These are phyloP conservation scores for Penicillium sp. DNA, from an alignment of 2,329 filamentous ascomycete species.

Conservation along the genomic window DNA sequence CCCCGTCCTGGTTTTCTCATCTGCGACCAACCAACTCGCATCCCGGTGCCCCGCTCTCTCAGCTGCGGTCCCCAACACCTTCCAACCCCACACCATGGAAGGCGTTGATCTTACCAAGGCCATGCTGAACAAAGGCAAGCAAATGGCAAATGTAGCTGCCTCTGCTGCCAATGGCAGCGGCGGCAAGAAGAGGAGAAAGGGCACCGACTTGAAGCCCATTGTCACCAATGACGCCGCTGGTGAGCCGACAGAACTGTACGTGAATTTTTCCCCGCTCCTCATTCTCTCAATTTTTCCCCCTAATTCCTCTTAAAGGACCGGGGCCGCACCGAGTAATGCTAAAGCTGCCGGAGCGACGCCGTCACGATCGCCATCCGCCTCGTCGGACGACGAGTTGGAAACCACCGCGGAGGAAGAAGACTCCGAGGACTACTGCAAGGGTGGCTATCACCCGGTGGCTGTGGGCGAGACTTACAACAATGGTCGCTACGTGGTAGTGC, in stretches of 20 bases:
- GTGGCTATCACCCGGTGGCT: slow-evolving; percentile 91
- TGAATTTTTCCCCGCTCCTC: slow-evolving; percentile 7
- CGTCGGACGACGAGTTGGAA: slow-evolving; percentile 77
- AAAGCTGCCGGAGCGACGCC: slow-evolving; percentile 49
- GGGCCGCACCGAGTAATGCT: slow-evolving; percentile 15
- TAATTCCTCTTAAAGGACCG: slow-evolving; percentile 23
- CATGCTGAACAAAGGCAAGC: slow-evolving; percentile 62
- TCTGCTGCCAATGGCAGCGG: slow-evolving; percentile 51
- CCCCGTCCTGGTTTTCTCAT: slow-evolving; percentile 4
- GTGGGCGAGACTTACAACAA: slow-evolving; percentile 98
- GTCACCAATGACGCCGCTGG: slow-evolving; percentile 55
- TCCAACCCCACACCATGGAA: slow-evolving; percentile 51
- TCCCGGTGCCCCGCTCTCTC: slow-evolving; percentile 25
- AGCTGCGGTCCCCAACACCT: slow-evolving; percentile 12
- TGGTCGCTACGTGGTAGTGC: slow-evolving; percentile 90
- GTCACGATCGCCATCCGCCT: slow-evolving; percentile 70
- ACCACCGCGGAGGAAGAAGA: slow-evolving; percentile 98
- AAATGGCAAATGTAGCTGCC: slow-evolving; percentile 51
- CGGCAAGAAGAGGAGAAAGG: slow-evolving; percentile 63
- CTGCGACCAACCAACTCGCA: slow-evolving; percentile 19
- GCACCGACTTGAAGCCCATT: slow-evolving; percentile 61
- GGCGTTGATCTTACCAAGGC: slow-evolving; percentile 61
- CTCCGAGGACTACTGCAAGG: slow-evolving; percentile 98
- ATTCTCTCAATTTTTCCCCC: background rate
- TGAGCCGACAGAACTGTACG: slow-evolving; percentile 46